Percentiles rank a stretch among this genome's conserved stretches.
phyloP scores from a whole-genome alignment of 768 basidiomycete genomes.

The Sutorius australiensis region DNA sequence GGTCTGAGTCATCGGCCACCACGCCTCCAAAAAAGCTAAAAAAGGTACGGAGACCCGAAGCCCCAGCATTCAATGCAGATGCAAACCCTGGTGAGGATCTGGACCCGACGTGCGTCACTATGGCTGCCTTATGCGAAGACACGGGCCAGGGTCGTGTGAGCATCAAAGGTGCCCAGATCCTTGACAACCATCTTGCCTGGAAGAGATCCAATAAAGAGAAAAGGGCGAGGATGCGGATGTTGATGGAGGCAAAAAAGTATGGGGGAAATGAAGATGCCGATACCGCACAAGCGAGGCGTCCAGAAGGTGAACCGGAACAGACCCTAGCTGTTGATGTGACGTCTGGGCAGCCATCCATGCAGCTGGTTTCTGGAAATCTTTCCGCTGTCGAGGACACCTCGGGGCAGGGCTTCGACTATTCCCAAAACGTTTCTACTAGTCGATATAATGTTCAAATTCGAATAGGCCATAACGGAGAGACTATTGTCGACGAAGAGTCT shows the following conservation, averaged over 20 bases:
- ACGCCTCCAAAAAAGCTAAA: conserved; percentile 33
- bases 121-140: conserved; percentile 76
- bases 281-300: conserved; percentile 18
- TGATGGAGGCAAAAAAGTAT: conserved; percentile 75
- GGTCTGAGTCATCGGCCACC: conserved; percentile 13
- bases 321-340: conserved; percentile 1
- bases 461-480: conserved; percentile 83
- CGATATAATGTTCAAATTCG: conserved; percentile 83
- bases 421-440: conserved; percentile 58
- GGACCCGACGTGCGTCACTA: conserved; percentile 80
- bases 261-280: conserved; percentile 53
- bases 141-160: conserved; percentile 77
- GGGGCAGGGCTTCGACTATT: conserved; percentile 67
- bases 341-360: conserved; percentile 14
- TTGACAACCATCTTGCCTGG: conserved; percentile 69
- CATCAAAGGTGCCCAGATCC: conserved; percentile 69
- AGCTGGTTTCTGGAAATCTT: conserved; percentile 13
- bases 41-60: conserved; percentile 41
- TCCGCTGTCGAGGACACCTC: conserved; percentile 38
- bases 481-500: conserved; percentile 82
- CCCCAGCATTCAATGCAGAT: conserved; percentile 53
- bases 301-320: conserved; percentile 11
- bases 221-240: conserved; percentile 54
- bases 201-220: conserved; percentile 66
- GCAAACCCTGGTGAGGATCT: conserved; percentile 72